Evolutionary conservation across 495 filamentous ascomycete genomes (phyloP).

Genomic region (Podospora pseudopauciseta): DNA sequence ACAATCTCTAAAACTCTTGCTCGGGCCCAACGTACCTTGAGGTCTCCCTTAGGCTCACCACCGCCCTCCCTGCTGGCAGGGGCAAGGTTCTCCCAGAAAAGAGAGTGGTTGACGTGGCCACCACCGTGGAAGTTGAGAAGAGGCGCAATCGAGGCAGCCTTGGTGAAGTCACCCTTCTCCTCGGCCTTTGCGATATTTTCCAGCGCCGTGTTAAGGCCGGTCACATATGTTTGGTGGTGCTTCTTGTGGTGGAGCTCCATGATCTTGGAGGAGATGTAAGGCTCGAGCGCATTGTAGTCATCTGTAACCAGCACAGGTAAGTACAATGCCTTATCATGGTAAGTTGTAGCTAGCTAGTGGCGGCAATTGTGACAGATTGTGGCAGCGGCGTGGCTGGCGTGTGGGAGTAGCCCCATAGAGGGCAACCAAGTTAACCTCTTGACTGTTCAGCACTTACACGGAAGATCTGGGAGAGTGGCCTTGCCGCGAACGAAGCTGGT

Average conservation of each 20-base stretch:
- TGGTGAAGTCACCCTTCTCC: slow-evolving; percentile 54
- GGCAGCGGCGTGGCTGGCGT: too few relatives aligned
- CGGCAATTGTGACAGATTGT: neutral
- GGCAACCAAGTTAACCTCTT: neutral
- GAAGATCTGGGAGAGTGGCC: slow-evolving; percentile 89
- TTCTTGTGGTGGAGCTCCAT: slow-evolving; percentile 90
- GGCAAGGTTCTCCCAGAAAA: slow-evolving; percentile 98
- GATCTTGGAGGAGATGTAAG: slow-evolving; percentile 91
- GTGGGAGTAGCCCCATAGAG: neutral
- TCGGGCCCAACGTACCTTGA: slow-evolving; percentile 37
- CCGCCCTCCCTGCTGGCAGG: slow-evolving; percentile 67
- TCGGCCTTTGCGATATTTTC: slow-evolving; percentile 61
- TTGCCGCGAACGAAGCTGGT: slow-evolving; percentile 79
- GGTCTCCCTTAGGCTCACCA: slow-evolving; percentile 61
- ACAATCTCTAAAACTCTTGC: neutral
- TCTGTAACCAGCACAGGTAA: slow-evolving; percentile 44
- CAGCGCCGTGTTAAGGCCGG: slow-evolving; percentile 60
- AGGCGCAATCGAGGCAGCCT: slow-evolving; percentile 77
- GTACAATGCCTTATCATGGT: neutral
- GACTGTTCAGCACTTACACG: slow-evolving; percentile 58
- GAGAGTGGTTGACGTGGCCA: slow-evolving; percentile 88
- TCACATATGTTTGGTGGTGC: slow-evolving; percentile 79
- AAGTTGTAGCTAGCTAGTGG: neutral
- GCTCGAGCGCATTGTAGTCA: slow-evolving; percentile 90
- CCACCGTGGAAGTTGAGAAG: slow-evolving; percentile 96